Evolutionary conservation across 2,329 filamentous ascomycete genomes (phyloP).

Genomic region (Trichoderma guizhouense): DNA sequence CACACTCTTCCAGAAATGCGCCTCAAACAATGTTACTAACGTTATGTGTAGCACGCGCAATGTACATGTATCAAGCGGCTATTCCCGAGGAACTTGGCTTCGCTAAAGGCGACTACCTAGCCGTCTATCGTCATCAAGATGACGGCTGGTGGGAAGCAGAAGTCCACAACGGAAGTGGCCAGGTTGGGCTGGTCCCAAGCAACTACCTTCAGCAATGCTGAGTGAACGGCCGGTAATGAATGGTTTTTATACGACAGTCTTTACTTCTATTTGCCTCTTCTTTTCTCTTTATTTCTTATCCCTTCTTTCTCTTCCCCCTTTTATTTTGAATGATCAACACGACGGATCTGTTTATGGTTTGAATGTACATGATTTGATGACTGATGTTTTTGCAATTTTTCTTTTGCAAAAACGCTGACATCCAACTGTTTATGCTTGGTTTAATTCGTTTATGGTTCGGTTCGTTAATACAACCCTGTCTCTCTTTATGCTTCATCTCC

Average conservation of each 20-base stretch:
- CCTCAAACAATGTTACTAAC: slow-evolving; percentile 17
- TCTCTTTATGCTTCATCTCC: not conserved
- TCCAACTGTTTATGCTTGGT: slow-evolving; percentile 10
- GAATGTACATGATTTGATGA: slow-evolving; percentile 15
- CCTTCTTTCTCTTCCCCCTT: not conserved
- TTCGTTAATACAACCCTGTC: slow-evolving; percentile 6
- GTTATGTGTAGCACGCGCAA: slow-evolving; percentile 66
- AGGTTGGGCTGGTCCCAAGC: slow-evolving; percentile 61
- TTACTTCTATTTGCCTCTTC: not conserved
- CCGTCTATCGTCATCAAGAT: slow-evolving; percentile 86
- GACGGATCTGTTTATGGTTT: slow-evolving; percentile 3
- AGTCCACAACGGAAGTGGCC: slow-evolving; percentile 65
- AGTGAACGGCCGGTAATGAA: not conserved
- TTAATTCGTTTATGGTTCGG: not conserved
- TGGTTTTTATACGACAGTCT: not conserved
- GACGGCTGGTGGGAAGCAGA: slow-evolving; percentile 99
- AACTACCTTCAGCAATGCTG: slow-evolving; percentile 61
- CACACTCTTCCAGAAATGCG: slow-evolving; percentile 14
- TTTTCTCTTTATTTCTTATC: not conserved
- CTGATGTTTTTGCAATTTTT: not conserved
- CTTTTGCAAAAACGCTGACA: not conserved
- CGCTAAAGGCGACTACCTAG: slow-evolving; percentile 84
- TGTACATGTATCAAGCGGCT: slow-evolving; percentile 91
- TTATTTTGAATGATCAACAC: slow-evolving; percentile 8
- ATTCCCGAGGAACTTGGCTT: slow-evolving; percentile 96